A percentile compares a stretch with the other conserved stretches of the same genome.
Conservation (phyloP, 2,329 filamentous ascomycete species). For the Sclerotinia minor region DNA sequence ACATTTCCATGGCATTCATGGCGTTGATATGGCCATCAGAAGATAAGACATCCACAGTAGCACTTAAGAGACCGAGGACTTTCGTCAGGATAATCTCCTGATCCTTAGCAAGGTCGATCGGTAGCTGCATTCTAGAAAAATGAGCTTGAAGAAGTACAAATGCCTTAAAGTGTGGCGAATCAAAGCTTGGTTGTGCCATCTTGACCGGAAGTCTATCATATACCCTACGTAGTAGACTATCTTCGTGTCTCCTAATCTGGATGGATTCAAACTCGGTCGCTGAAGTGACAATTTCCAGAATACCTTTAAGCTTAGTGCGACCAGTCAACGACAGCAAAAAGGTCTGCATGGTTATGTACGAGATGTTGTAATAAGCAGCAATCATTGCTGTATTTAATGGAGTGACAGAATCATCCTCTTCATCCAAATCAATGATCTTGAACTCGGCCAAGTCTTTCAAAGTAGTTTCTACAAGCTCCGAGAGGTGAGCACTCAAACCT, state of each 20-base stretch:
- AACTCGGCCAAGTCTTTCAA: constrained; percentile 87
- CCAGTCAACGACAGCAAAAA: constrained; percentile 87
- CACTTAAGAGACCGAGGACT: constrained; percentile 83
- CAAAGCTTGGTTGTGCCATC: constrained; percentile 81
- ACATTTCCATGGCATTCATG: constrained; percentile 98
- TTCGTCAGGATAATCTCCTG: constrained; percentile 86
- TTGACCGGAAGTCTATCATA: constrained; percentile 95
- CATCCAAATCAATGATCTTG: constrained; percentile 93
- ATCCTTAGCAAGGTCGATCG: constrained; percentile 92
- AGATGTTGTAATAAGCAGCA: constrained; percentile 98
- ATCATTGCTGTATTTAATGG: constrained; percentile 98
- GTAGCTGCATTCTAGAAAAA: constrained; percentile 95
- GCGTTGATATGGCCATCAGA: constrained; percentile 96
- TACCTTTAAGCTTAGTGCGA: constrained; percentile 92
- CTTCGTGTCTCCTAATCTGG: constrained; percentile 91
- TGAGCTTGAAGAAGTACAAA: constrained; percentile 97
- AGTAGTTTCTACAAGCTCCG: constrained; percentile 90
- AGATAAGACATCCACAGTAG: constrained; percentile 90
- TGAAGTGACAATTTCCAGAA: constrained; percentile 94
- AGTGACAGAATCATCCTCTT: constrained; percentile 85
- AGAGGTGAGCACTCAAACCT: constrained; percentile 89
- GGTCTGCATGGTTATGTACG: constrained; percentile 98
- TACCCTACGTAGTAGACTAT: constrained; percentile 81
- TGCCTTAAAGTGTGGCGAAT: constrained; percentile 97
- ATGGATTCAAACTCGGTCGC: constrained; percentile 96